Base-by-base conservation (phyloP, 1,284 basidiomycete genomes). In the Microbotryum lychnidis-dioicae region DNA sequence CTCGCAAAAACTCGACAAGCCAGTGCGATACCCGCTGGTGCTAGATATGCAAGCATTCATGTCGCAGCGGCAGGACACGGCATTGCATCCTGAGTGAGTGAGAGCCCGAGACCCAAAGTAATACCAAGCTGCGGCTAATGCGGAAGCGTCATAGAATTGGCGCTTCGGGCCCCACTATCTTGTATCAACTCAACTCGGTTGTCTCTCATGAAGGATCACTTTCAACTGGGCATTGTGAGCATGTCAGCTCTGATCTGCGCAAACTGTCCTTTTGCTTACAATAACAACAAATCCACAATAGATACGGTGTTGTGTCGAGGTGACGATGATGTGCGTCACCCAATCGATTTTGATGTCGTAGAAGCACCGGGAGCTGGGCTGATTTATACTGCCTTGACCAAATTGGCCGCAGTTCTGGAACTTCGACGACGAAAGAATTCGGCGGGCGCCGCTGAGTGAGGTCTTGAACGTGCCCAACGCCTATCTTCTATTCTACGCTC, bases 131-230 rank as follows among this genome's bases (percentile, higher is more conserved):
- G 37, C 14, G 18, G 14, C 37, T 42, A 18, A 42, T 42, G 37
- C 75, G 50, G 69, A 73, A 57, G 67, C 62, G 53, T 67, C 69
- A 66, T 70, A 29, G 68, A 72, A 59, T 68, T 74, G 79, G 57
- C 21, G 57, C 64, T n/a, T 58, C 80, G 6, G 84, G 85, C 1
- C 85, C 87, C 2, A 79, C 82, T 46, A 79, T 81, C 16, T 80
- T 91, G 76, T 97, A 96, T 74, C 89, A 96, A 72, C 81, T 97
- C 2, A 92, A 94, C 71, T 87, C 90, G 9, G 91, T 97, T 42
- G 87, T 97, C 63, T 92, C 91, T 65, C 93, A 97, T 75, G 90
- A 96, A 73, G 93, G 93, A 10, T 87, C 89, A 74, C 84, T 97
- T 71, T 87, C 93, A 75, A 96, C 91, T 63, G 93, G 93, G 0